Base-by-base conservation (phyloP, 176 grass and related monocot species). In the Stipa capillata region DNA sequence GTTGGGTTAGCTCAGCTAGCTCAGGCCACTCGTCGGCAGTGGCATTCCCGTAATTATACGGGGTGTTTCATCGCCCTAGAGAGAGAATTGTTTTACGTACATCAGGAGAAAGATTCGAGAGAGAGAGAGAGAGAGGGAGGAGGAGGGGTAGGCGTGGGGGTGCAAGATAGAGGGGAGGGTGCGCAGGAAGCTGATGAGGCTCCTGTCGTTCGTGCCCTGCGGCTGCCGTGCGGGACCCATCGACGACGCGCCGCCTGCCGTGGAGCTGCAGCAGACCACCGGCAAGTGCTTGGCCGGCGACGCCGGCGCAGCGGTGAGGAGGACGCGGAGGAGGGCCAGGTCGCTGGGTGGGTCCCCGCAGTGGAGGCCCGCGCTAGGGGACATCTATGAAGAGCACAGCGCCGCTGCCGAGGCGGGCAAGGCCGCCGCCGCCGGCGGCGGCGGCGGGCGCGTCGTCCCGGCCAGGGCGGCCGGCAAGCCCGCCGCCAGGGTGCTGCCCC, bases 361-460 rank as follows among this genome's bases (percentile, higher is more conserved):
- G 78, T 90, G 84, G 89, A 42, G 80, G 13, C 89, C 84, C 1
- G 39, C 89, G 25, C 89, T 90, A 0, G 80, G 89, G n/a, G 76
- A 84, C 37, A 90, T 90, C 80, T 87, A 64, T 72, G 89, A 90
- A 69, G 89, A n/a, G n/a, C n/a, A n/a, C n/a, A n/a, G 86, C 3
- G 84, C 28, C 55, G 53, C 27, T 1, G 41, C 20, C 42, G 67
- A 76, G 34, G 70, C 57, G 0, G 72, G 28, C 47, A 79, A 69
- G 65, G 49, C 18, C 59, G n/a, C n/a, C n/a, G n/a, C n/a, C n/a
- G n/a, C n/a, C n/a, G n/a, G n/a, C n/a, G n/a, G n/a, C n/a, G n/a
- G n/a, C n/a, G n/a, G n/a, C n/a, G 63, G 31, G 42, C 39, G 67
- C 42, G 67, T 13, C 42, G 78, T 21, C 60, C 78, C 50, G 64